phyloP scores from a whole-genome alignment of 225 moss, liverwort and hornwort species.

The Takakia lepidozioides region DNA sequence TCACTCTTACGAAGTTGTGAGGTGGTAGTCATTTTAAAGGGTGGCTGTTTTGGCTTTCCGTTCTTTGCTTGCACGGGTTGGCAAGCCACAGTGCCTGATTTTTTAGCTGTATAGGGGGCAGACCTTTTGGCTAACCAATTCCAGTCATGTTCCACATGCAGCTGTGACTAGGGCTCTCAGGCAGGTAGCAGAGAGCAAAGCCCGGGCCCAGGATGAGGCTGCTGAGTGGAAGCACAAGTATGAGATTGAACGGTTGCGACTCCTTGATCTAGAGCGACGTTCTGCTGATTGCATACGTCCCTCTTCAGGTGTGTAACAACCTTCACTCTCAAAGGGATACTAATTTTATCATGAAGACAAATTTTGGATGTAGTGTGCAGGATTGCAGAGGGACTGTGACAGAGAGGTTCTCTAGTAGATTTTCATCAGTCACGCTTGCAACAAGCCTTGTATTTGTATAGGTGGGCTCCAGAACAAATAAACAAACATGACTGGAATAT shows the following conservation, averaged over 20 bases:
- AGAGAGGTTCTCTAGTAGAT: too few relatives aligned
- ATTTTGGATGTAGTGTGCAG: too few relatives aligned
- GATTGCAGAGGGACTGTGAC: too few relatives aligned
- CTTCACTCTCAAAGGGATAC: too few relatives aligned
- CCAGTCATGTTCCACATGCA: constrained; percentile 12
- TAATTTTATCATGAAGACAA: too few relatives aligned
- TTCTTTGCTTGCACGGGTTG: background rate
- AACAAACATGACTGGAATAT: too few relatives aligned
- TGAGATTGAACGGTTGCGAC: constrained; percentile 64
- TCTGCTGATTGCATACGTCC: constrained; percentile 23
- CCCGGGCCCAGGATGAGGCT: constrained; percentile 65
- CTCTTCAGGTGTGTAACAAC: too few relatives aligned
- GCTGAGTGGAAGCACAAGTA: constrained; percentile 83
- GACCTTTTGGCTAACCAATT: background rate
- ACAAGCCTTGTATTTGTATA: too few relatives aligned
- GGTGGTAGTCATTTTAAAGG: background rate
- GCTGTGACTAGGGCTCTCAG: constrained; percentile 74
- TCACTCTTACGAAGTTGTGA: background rate
- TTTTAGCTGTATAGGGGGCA: background rate
- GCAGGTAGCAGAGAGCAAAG: constrained; percentile 72
- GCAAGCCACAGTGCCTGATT: constrained; percentile 8
- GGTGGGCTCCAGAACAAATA: too few relatives aligned
- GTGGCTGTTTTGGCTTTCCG: too few relatives aligned
- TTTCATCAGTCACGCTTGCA: too few relatives aligned
- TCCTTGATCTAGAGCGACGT: constrained; percentile 38